Evolutionary conservation across 441 rosid species (phyloP), one percentile per base, ranked within the genome.

Genomic region (Theobroma grandiflorum): DNA sequence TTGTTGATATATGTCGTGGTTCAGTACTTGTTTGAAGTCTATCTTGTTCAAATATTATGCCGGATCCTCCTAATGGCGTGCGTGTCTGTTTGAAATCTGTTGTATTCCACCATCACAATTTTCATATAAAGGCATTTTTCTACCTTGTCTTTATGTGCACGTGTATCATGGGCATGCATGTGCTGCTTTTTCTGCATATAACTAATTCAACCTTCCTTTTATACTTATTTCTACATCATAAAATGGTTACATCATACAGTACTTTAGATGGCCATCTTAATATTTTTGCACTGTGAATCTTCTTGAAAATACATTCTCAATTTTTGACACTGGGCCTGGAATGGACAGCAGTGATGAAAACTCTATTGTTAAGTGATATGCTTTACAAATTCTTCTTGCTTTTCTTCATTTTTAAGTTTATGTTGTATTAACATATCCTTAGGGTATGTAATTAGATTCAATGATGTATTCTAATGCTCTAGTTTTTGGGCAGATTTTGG

Each of bases 321-420:
- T 90, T 75, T 91, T 94, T 80, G 97, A 94, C 82, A 80, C 94
- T 22, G 97, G 97, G 76, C 88, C 85, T 72, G 98, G 97, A 85
- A 94, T 94, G 97, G 97, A 94, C 78, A 83, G 78, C 62, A 89
- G 89, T 77, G 92, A 89, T 7, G 87, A 83, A 76, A 87, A 86
- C 61, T 88, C 86, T 43, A 88, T 94, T 22, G 90, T 78, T 45
- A 91, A 90, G 81, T 94, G 97, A 97, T 94, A 86, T 69, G 86
- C 50, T 45, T 47, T 37, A 52, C 37, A 0, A 15, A 52, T 67
- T 50, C 58, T 73, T 67, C 79, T 72, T 35, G 14, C 3, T 78
- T 63, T 68, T 62, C 11, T 40, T 49, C 7, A 61, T 18, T 12
- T 49, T n/a, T 20, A 43, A 16, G 0, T 47, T 62, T 75, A 12